phyloP scores from a whole-genome alignment of 2,329 filamentous ascomycete genomes.

The Neodidymelliopsis sp. region DNA sequence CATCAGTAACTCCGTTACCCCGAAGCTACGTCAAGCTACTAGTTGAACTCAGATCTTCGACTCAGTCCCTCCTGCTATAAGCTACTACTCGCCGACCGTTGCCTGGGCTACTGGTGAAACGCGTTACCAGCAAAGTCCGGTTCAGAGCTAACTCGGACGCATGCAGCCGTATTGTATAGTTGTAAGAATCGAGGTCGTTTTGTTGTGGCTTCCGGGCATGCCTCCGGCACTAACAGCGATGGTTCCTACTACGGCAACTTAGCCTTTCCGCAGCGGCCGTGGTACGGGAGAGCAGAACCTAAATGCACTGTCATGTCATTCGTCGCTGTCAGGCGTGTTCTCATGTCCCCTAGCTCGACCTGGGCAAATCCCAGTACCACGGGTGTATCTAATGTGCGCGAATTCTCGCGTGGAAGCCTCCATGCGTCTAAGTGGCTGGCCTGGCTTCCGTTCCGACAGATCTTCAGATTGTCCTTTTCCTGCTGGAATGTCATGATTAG shows the following conservation, averaged over 20 bases:
- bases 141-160: background rate
- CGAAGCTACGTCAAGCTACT: background rate
- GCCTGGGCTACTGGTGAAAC: background rate
- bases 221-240: constrained; percentile 12
- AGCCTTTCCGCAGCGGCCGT: constrained; percentile 13
- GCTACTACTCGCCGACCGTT: background rate
- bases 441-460: background rate
- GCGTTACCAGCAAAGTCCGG: constrained; percentile 3
- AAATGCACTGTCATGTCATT: constrained; percentile 1
- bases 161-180: constrained; percentile 1
- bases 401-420: constrained; percentile 8
- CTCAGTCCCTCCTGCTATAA: background rate
- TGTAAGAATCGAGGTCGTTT: background rate
- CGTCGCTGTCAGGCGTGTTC: constrained; percentile 5
- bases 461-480: constrained; percentile 8
- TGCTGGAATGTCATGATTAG: background rate
- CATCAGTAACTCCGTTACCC: background rate
- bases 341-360: background rate
- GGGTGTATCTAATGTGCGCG: constrained; percentile 3
- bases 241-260: constrained; percentile 9
- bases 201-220: background rate
- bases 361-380: constrained; percentile 14
- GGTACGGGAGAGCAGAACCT: constrained; percentile 1
- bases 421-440: constrained; percentile 7
- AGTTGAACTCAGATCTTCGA: background rate